Conservation (phyloP, 2,329 filamentous ascomycete genomes). For the Xylariaceae sp. region DNA sequence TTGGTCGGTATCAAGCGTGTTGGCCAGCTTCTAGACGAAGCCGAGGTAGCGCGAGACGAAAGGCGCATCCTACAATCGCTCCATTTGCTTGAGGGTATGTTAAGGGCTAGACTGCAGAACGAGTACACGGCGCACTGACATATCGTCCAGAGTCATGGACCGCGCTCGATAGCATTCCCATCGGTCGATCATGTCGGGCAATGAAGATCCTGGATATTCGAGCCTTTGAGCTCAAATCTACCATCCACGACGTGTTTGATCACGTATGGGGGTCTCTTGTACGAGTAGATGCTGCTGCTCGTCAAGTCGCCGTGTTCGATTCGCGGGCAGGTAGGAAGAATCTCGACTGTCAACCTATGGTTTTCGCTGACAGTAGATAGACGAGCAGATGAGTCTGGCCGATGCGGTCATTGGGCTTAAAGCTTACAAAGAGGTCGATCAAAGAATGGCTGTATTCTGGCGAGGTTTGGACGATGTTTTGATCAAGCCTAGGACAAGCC, state of each 20-base stretch:
- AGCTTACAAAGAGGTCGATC: slow-evolving; percentile 56
- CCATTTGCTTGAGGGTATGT: slow-evolving; percentile 48
- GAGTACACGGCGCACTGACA: slow-evolving; percentile 23
- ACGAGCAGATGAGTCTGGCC: slow-evolving; percentile 47
- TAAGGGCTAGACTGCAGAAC: slow-evolving; percentile 30
- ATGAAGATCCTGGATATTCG: slow-evolving; percentile 61
- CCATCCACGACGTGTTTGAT: slow-evolving; percentile 61
- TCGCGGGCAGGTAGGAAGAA: slow-evolving; percentile 42
- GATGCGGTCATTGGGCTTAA: slow-evolving; percentile 53
- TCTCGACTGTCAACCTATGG: not conserved
- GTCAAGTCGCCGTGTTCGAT: slow-evolving; percentile 52
- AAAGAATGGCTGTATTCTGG: slow-evolving; percentile 56
- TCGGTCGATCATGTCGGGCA: slow-evolving; percentile 56
- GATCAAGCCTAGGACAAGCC: slow-evolving; percentile 54
- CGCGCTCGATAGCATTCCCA: slow-evolving; percentile 54
- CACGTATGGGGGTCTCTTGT: slow-evolving; percentile 68
- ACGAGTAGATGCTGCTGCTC: slow-evolving; percentile 51
- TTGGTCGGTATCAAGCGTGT: slow-evolving; percentile 51
- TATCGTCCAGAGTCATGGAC: slow-evolving; percentile 46
- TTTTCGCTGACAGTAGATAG: slow-evolving; percentile 31
- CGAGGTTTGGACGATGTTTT: slow-evolving; percentile 58
- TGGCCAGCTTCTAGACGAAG: slow-evolving; percentile 56
- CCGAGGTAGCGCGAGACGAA: slow-evolving; percentile 53
- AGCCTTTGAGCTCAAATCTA: slow-evolving; percentile 59
- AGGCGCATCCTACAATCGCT: slow-evolving; percentile 53